These are phyloP conservation scores for Gentiana macrophylla DNA, from an alignment of 257 asterid species.

Conservation along the genomic window DNA sequence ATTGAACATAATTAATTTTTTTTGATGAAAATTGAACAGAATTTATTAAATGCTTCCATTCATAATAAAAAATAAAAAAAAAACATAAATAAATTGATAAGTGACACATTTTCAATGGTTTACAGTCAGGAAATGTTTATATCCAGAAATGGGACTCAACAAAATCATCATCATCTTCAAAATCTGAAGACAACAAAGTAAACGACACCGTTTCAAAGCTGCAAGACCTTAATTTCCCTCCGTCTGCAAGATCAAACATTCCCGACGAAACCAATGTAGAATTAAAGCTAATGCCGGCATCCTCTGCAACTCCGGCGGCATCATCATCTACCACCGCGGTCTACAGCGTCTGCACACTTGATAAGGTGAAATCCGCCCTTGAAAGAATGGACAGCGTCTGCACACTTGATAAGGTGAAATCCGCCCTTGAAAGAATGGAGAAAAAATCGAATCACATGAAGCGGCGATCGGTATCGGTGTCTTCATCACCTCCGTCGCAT, in stretches of 20 bases:
- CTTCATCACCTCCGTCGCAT: slow-evolving; percentile 40
- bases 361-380: slow-evolving; percentile 75
- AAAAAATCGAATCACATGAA: slow-evolving; percentile 38
- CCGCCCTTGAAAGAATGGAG: slow-evolving; percentile 61
- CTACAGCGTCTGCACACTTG: slow-evolving; percentile 82
- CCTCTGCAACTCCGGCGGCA: slow-evolving; percentile 17
- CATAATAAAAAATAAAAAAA: too few species aligned
- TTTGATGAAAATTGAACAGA: too few species aligned
- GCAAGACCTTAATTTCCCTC: slow-evolving; percentile 84
- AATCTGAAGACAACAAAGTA: slow-evolving; percentile 26
- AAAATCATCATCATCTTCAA: slow-evolving; percentile 35
- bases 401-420: slow-evolving; percentile 82
- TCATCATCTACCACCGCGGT: slow-evolving; percentile 24
- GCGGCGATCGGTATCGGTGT: slow-evolving; percentile 44
- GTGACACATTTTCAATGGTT: too few species aligned
- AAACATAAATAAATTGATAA: too few species aligned
- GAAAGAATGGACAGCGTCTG: slow-evolving; percentile 61
- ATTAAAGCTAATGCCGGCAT: slow-evolving; percentile 40
- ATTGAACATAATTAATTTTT: too few species aligned
- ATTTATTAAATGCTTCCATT: too few species aligned
- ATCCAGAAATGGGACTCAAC: slow-evolving; percentile 55
- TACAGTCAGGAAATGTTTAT: slow-evolving; percentile 81
- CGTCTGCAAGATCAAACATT: slow-evolving; percentile 34
- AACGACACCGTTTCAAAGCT: slow-evolving; percentile 16
- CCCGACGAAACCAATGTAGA: slow-evolving; percentile 43